A percentile compares a stretch with the other conserved stretches of the same genome.
Conservation (phyloP, 2,329 filamentous ascomycete species). For the Pseudopithomyces maydicus region DNA sequence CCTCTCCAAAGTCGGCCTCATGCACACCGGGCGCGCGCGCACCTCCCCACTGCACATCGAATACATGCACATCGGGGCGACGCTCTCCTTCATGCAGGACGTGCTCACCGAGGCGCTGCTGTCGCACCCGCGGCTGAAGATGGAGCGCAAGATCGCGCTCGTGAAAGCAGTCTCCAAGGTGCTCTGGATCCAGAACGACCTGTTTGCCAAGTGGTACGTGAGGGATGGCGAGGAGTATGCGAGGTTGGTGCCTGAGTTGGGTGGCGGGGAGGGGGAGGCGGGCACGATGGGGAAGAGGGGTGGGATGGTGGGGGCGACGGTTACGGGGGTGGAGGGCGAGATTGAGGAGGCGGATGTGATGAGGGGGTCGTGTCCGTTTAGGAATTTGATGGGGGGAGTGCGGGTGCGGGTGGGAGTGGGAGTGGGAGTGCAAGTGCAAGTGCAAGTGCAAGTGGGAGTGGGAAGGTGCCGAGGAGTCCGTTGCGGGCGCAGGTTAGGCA, state of each 20-base stretch:
- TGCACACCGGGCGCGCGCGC: slow-evolving; percentile 79
- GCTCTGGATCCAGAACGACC: slow-evolving; percentile 86
- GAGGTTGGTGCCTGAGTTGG: slow-evolving; percentile 45
- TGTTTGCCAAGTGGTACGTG: slow-evolving; percentile 83
- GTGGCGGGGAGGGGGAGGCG: slow-evolving; percentile 29
- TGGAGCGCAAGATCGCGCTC: slow-evolving; percentile 72
- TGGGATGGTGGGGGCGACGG: slow-evolving; percentile 29
- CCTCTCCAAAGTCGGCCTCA: slow-evolving; percentile 81
- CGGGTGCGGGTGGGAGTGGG: slow-evolving; percentile 12
- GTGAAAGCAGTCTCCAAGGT: slow-evolving; percentile 79
- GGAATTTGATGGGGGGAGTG: slow-evolving; percentile 22
- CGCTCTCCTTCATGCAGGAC: slow-evolving; percentile 77
- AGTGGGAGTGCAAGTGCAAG: too few relatives aligned
- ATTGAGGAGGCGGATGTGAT: slow-evolving; percentile 29
- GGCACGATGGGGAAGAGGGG: slow-evolving; percentile 33
- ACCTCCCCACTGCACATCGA: slow-evolving; percentile 76
- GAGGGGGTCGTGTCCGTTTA: slow-evolving; percentile 36
- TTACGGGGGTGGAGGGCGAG: slow-evolving; percentile 35
- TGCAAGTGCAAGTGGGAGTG: too few relatives aligned
- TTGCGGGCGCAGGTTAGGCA: slow-evolving; percentile 12
- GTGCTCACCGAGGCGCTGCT: slow-evolving; percentile 78
- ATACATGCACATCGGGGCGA: slow-evolving; percentile 77
- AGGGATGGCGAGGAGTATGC: slow-evolving; percentile 67
- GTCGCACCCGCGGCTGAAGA: slow-evolving; percentile 68
- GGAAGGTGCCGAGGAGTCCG: slow-evolving; percentile 7